Conservation (phyloP, 305 asterid genomes). For the Fraxinus albicans region DNA sequence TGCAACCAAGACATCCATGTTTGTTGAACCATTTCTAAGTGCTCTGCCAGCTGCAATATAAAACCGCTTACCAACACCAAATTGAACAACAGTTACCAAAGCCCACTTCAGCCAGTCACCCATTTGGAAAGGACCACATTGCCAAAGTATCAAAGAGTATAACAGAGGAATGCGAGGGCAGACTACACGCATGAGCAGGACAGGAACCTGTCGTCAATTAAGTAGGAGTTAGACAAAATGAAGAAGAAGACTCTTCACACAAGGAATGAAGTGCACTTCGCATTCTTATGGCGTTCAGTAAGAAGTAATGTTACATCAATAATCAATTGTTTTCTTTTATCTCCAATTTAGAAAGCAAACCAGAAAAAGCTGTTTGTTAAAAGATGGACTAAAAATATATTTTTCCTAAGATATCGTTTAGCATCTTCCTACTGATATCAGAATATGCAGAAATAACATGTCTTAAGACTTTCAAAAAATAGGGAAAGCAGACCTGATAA, state of each 20-base stretch:
- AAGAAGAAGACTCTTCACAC: not conserved
- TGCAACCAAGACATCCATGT: constrained; percentile 98
- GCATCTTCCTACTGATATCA: constrained; percentile 2
- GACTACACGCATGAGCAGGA: constrained; percentile 79
- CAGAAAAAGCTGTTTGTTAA: constrained; percentile 8
- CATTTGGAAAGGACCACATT: constrained; percentile 97
- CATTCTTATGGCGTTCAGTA: not conserved
- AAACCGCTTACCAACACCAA: constrained; percentile 93
- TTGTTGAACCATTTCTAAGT: constrained; percentile 92
- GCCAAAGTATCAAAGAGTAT: constrained; percentile 74
- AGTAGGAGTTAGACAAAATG: constrained; percentile 24
- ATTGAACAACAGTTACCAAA: constrained; percentile 82
- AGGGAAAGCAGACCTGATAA: constrained; percentile 14
- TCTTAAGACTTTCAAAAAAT: constrained; percentile 13
- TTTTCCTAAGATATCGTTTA: constrained; percentile 15
- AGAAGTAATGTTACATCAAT: constrained; percentile 14
- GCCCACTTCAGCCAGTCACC: constrained; percentile 99
- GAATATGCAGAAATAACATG: constrained; percentile 12
- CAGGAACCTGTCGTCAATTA: constrained; percentile 70
- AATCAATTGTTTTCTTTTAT: constrained; percentile 9
- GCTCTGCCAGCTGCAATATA: constrained; percentile 98
- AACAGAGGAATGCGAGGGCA: constrained; percentile 92
- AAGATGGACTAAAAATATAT: not conserved
- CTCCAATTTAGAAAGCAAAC: constrained; percentile 1
- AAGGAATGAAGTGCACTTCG: not conserved